Evolutionary conservation across 345 rosid genomes (phyloP).

Genomic region (Corchorus olitorius): DNA sequence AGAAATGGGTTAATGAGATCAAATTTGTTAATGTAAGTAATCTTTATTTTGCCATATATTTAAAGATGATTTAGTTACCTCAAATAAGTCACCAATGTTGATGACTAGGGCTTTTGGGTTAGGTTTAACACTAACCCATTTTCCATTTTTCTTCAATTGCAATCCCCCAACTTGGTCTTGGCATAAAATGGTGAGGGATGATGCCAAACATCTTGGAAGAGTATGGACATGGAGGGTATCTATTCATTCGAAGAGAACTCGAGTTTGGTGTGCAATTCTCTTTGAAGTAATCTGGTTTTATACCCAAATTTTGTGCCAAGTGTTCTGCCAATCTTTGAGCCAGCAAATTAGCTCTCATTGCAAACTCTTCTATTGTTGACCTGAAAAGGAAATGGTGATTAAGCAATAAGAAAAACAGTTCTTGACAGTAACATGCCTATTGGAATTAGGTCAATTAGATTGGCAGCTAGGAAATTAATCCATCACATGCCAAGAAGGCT

Average conservation of each 20-base stretch:
- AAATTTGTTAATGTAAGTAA: too few species aligned
- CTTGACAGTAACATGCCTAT: too few species aligned
- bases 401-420: too few species aligned
- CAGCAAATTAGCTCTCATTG: slow-evolving; percentile 34
- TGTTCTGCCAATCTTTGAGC: slow-evolving; percentile 49
- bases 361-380: slow-evolving; percentile 40
- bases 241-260: slow-evolving; percentile 62
- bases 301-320: slow-evolving; percentile 46
- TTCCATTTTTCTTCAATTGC: slow-evolving; percentile 57
- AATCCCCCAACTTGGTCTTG: slow-evolving; percentile 74
- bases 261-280: slow-evolving; percentile 40
- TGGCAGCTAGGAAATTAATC: too few species aligned
- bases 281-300: slow-evolving; percentile 42
- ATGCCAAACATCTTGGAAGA: slow-evolving; percentile 56
- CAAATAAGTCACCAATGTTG: slow-evolving; percentile 78
- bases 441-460: too few species aligned
- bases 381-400: slow-evolving; percentile 29
- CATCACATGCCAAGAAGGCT: not conserved
- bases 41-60: not conserved
- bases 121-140: slow-evolving; percentile 67
- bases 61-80: slow-evolving; percentile 39
- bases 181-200: slow-evolving; percentile 58
- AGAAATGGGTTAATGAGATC: not conserved
- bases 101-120: slow-evolving; percentile 55
- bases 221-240: slow-evolving; percentile 70